Evolutionary conservation across 2,329 filamentous ascomycete species (phyloP).

Genomic region (Ramichloridium luteum): DNA sequence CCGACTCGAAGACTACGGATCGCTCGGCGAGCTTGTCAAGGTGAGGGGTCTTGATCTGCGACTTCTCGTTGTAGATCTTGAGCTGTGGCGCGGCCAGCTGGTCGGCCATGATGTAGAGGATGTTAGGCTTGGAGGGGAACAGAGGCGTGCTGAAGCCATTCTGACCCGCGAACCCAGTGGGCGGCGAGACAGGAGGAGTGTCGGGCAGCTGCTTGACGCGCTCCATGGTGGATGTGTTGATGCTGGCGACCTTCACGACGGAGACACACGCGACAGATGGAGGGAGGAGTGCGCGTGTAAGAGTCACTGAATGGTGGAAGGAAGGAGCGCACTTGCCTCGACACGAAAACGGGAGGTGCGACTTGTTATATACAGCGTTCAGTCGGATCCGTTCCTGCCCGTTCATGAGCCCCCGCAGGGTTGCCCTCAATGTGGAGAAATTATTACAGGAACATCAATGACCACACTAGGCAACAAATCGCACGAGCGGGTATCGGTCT

Average conservation of each 20-base stretch:
- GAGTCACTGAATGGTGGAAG: slow-evolving; percentile 3
- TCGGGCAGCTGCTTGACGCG: slow-evolving; percentile 21
- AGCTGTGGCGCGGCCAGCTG: slow-evolving; percentile 83
- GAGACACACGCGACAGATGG: too few species aligned
- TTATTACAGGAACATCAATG: too few species aligned
- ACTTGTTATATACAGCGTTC: too few species aligned
- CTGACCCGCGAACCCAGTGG: slow-evolving; percentile 26
- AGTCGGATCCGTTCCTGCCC: too few species aligned
- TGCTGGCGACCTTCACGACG: too few species aligned
- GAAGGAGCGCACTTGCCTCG: too few species aligned
- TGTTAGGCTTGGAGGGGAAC: slow-evolving; percentile 49
- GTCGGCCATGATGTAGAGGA: slow-evolving; percentile 93
- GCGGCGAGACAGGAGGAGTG: slow-evolving; percentile 27
- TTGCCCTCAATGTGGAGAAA: too few species aligned
- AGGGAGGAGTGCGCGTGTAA: too few species aligned
- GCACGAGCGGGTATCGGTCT: too few species aligned
- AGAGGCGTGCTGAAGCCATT: slow-evolving; percentile 29
- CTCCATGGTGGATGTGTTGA: slow-evolving; percentile 13
- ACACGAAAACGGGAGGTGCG: too few species aligned
- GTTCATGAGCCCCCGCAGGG: too few species aligned
- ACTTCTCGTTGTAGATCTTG: slow-evolving; percentile 81
- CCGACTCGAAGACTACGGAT: slow-evolving; percentile 83
- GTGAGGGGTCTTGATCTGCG: slow-evolving; percentile 85
- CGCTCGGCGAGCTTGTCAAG: slow-evolving; percentile 69
- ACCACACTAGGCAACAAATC: too few species aligned